Evolutionary conservation across 768 basidiomycete species (phyloP).

Genomic region (Amanita fuliginea): DNA sequence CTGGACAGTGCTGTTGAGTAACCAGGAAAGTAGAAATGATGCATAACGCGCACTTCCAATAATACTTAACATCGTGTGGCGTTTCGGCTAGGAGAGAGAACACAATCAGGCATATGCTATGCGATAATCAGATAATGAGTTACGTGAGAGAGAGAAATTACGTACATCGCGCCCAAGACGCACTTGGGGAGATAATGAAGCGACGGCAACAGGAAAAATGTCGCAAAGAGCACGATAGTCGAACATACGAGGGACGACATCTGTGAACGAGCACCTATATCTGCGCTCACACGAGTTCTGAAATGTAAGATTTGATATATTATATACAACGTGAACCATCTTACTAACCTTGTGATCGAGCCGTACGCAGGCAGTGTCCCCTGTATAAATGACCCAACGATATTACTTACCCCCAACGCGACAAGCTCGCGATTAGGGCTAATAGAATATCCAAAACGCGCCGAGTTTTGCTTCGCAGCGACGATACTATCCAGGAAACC

Average conservation of each 20-base stretch:
- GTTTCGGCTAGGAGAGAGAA: constrained; percentile 76
- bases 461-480: constrained; percentile 86
- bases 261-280: constrained; percentile 82
- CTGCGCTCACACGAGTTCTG: constrained; percentile 81
- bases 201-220: constrained; percentile 82
- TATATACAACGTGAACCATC: background rate
- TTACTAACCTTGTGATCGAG: constrained; percentile 71
- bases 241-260: constrained; percentile 80
- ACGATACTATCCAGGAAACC: constrained; percentile 95
- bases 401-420: constrained; percentile 79
- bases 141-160: constrained; percentile 6
- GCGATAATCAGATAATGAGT: background rate
- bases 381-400: constrained; percentile 69
- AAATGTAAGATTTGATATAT: background rate
- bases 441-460: constrained; percentile 78
- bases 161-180: constrained; percentile 80
- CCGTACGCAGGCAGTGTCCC: constrained; percentile 91
- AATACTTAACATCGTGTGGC: constrained; percentile 79
- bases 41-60: constrained; percentile 52
- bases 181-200: constrained; percentile 85
- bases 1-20: constrained; percentile 20
- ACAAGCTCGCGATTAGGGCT: constrained; percentile 94
- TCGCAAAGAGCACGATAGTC: constrained; percentile 63
- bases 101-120: constrained; percentile 76
- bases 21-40: background rate